Percentiles rank a stretch among this genome's conserved stretches.
phyloP scores from a whole-genome alignment of 108 stramenopile genomes.

The Cyclotella cryptica region DNA sequence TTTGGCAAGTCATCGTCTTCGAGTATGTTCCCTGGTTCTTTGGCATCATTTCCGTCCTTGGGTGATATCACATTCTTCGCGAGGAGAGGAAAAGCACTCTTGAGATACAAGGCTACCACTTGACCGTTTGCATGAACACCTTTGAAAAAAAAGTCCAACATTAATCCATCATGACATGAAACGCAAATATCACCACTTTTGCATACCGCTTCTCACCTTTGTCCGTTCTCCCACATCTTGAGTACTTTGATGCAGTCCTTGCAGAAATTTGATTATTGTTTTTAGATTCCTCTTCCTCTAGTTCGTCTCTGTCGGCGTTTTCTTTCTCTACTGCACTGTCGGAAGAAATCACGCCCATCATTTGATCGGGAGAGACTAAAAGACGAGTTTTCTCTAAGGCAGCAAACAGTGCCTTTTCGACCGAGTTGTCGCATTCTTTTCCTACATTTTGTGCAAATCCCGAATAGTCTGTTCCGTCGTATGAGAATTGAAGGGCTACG shows the following conservation, averaged over 20 bases:
- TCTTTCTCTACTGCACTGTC: slow-evolving; percentile 4
- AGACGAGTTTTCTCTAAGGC: slow-evolving; percentile 82
- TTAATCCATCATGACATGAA: not conserved
- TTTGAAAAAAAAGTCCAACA: not conserved
- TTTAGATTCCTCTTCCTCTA: not conserved
- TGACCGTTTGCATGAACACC: slow-evolving; percentile 91
- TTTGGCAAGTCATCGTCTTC: slow-evolving; percentile 68
- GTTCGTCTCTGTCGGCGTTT: not conserved
- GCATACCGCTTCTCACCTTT: slow-evolving; percentile 61
- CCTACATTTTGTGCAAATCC: slow-evolving; percentile 90
- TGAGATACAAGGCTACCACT: slow-evolving; percentile 87
- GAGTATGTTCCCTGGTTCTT: slow-evolving; percentile 44
- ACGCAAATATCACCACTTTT: too few species aligned
- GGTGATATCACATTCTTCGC: slow-evolving; percentile 52
- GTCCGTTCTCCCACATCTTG: slow-evolving; percentile 97
- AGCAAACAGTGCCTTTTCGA: slow-evolving; percentile 87
- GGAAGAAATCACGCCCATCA: slow-evolving; percentile 21
- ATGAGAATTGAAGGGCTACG: slow-evolving; percentile 88
- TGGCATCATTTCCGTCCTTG: slow-evolving; percentile 8
- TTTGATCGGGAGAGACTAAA: slow-evolving; percentile 56
- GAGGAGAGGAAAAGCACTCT: slow-evolving; percentile 72
- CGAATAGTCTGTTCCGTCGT: slow-evolving; percentile 86
- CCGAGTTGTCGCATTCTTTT: slow-evolving; percentile 71
- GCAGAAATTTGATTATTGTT: slow-evolving; percentile 6
- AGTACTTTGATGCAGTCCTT: slow-evolving; percentile 68